phyloP scores from a whole-genome alignment of 23 red algal species.

The Gracilaria domingensis region DNA sequence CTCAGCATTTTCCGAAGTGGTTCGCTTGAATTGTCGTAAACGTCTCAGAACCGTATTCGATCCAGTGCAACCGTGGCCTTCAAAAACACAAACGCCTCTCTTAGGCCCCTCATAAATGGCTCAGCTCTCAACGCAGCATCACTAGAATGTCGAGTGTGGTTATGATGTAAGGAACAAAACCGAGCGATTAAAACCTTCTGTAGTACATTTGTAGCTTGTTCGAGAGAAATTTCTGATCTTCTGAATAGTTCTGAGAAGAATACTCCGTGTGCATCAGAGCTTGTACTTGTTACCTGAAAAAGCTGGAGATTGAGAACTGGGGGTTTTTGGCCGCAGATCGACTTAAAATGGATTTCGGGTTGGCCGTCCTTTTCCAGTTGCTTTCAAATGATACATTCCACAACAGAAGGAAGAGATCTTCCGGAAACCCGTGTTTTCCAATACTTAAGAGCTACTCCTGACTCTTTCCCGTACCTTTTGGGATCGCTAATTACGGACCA shows the following conservation, averaged over 20 bases:
- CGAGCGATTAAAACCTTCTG: background rate
- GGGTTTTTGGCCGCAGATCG: too few species aligned
- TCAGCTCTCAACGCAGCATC: background rate
- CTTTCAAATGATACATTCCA: background rate
- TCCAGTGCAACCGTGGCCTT: background rate
- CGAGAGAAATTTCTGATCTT: background rate
- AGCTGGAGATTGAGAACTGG: background rate
- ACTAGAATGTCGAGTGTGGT: background rate
- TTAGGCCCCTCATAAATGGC: background rate
- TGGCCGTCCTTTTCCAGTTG: background rate
- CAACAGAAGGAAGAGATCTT: background rate
- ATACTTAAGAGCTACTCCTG: background rate
- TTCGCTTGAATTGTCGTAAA: background rate
- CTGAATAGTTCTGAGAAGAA: background rate
- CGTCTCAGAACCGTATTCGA: background rate
- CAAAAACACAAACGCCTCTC: background rate
- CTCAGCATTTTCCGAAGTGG: background rate
- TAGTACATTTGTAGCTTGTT: background rate
- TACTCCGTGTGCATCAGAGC: background rate
- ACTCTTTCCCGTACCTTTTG: background rate
- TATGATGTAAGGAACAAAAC: conserved; percentile 8
- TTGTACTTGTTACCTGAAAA: background rate
- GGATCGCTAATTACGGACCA: background rate
- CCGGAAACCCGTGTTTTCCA: background rate
- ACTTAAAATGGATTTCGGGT: background rate